Conservation (phyloP, 1,284 basidiomycete species). For the Austroboletus rostrupii region DNA sequence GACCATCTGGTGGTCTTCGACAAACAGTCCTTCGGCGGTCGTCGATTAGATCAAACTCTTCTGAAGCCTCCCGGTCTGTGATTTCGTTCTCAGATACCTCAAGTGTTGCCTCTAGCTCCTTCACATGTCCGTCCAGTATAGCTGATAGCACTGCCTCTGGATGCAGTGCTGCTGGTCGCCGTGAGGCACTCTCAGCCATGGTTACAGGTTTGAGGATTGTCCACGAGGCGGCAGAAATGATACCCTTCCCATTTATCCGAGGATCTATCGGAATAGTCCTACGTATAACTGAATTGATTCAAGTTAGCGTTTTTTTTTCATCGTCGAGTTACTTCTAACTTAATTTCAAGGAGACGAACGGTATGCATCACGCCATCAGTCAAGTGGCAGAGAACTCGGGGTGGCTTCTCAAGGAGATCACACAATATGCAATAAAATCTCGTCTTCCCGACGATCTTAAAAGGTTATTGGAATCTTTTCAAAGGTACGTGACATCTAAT, state of each 20-base stretch:
- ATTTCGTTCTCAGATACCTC: neutral
- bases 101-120: neutral
- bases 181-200: conserved; percentile 6
- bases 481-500: conserved; percentile 1
- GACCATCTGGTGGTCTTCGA: neutral
- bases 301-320: conserved; percentile 5
- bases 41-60: neutral
- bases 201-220: conserved; percentile 11
- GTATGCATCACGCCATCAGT: conserved; percentile 15
- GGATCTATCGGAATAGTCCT: conserved; percentile 13
- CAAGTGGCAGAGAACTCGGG: conserved; percentile 15
- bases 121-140: neutral
- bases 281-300: conserved; percentile 8
- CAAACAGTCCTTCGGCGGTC: neutral
- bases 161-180: conserved; percentile 2
- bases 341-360: conserved; percentile 9
- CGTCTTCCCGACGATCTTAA: conserved; percentile 1
- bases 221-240: conserved; percentile 13
- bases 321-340: neutral
- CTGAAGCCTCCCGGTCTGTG: neutral
- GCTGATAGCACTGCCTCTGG: neutral
- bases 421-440: neutral
- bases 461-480: conserved; percentile 2
- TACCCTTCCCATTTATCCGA: conserved; percentile 4
- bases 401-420: conserved; percentile 17